Percentiles rank a stretch among this genome's conserved stretches.
Conservation (phyloP, 2,329 filamentous ascomycete genomes). For the Diplodia scrobiculata region DNA sequence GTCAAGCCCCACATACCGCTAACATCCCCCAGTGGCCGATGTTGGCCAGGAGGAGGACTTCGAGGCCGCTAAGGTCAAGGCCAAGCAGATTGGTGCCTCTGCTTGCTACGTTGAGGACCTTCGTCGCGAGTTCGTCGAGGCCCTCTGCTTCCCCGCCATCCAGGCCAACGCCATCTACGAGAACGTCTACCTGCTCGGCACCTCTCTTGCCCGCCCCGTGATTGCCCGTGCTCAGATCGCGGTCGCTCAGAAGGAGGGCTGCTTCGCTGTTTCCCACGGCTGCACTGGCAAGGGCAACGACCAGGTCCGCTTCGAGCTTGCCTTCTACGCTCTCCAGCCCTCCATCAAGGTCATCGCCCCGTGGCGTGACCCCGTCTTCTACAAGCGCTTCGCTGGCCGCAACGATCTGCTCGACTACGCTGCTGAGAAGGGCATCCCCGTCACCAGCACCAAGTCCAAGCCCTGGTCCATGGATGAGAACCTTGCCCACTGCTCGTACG, state of each 20-base stretch:
- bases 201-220: conserved; percentile 67
- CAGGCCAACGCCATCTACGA: conserved; percentile 66
- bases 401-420: conserved; percentile 74
- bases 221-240: conserved; percentile 68
- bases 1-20: background rate
- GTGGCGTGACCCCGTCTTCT: conserved; percentile 71
- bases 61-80: conserved; percentile 71
- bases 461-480: conserved; percentile 72
- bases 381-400: conserved; percentile 69
- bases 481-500: conserved; percentile 76
- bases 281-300: conserved; percentile 59
- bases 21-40: conserved; percentile 40
- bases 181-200: conserved; percentile 64
- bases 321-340: conserved; percentile 64
- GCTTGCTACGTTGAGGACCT: conserved; percentile 67
- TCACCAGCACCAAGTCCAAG: conserved; percentile 71
- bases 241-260: conserved; percentile 65
- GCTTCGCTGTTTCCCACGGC: conserved; percentile 54
- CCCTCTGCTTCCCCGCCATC: conserved; percentile 78
- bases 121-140: conserved; percentile 73
- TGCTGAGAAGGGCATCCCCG: conserved; percentile 66
- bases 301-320: conserved; percentile 67
- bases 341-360: conserved; percentile 73
- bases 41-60: conserved; percentile 70
- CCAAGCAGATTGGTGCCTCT: conserved; percentile 67